Evolutionary conservation across 768 basidiomycete genomes (phyloP), one percentile per base, ranked within the genome.

Genomic region (Hortiboletus campestris): DNA sequence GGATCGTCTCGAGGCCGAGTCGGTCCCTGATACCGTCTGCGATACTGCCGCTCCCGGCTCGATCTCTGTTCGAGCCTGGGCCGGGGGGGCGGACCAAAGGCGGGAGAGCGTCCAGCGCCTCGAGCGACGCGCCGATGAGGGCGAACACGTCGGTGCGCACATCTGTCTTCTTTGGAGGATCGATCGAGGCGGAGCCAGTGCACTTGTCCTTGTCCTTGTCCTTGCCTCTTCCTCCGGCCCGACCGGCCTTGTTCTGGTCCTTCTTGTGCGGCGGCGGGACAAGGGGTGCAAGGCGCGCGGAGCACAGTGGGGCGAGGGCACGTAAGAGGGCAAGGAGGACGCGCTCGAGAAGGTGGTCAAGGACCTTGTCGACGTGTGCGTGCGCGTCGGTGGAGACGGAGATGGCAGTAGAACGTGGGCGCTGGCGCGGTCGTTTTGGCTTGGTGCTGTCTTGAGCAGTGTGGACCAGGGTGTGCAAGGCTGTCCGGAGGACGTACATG

Each of bases 1-100:
- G 62, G 47, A 72, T 62, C 20, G 58, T 22, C 46, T 71, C 71
- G 19, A 71, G 62, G n/a, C 63, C 68, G 22, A 71, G 55, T 32
- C 64, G 64, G 31, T 61, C 55, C 42, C 49, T 63, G 14, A 71
- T 49, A 19, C 53, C 55, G 7, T 38, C 2, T 2, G 49, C 59
- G 11, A 66, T 46, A 9, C 25, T 42, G 7, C 10, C 4, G 28
- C 16, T 6, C 7, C n/a, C 16, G 11, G 25, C 25, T 2, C 1
- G 6, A 5, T 1, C 6, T 36, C 11, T 6, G 6, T 6, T 20
- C 2, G 34, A 19, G 34, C 46, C 19, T 2, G 25, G 19, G 11
- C 38, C 6, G 2, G 46, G 17, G 10, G 16, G 20, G 35, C 36
- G 20, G 35, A 25, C 25, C 6, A 17, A 11, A 19, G 50, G 38